Conservation (phyloP, 148 eudicot genomes). For the Amaranthus hypochondriacus region DNA sequence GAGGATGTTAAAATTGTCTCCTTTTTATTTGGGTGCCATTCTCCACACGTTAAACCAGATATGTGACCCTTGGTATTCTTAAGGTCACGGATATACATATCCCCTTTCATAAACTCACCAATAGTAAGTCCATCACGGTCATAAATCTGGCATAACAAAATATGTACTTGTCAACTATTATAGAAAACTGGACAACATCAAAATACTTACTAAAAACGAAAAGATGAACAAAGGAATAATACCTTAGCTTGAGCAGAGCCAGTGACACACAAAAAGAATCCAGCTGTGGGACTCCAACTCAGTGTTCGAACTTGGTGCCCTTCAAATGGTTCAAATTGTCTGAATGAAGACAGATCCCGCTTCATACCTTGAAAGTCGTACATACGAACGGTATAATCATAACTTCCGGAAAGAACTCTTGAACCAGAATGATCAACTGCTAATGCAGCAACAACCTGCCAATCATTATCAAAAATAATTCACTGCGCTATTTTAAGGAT, state of each 20-base stretch:
- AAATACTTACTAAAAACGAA: not conserved
- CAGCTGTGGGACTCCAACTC: conserved; percentile 97
- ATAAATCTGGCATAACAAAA: conserved; percentile 51
- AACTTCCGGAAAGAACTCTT: conserved; percentile 93
- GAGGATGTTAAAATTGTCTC: conserved; percentile 90
- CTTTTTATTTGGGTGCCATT: conserved; percentile 87
- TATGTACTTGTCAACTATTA: conserved; percentile 3
- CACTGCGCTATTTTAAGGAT: no score
- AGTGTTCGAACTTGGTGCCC: conserved; percentile 92
- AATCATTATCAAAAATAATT: conserved; percentile 9
- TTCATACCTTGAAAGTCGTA: conserved; percentile 99
- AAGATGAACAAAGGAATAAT: not conserved
- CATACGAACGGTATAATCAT: conserved; percentile 86
- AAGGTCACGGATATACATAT: conserved; percentile 98
- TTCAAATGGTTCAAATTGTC: conserved; percentile 97
- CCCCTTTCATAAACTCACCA: conserved; percentile 92
- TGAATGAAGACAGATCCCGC: conserved; percentile 77
- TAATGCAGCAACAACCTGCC: conserved; percentile 91
- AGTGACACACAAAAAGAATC: conserved; percentile 81
- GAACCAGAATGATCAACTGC: conserved; percentile 93
- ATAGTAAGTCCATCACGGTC: conserved; percentile 97
- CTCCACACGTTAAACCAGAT: conserved; percentile 93
- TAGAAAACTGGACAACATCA: not conserved
- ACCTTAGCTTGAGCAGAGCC: conserved; percentile 99
- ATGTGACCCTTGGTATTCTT: conserved; percentile 98